These are phyloP conservation scores for Hippophae rhamnoides DNA, from an alignment of 306 rosid species.

Conservation along the genomic window DNA sequence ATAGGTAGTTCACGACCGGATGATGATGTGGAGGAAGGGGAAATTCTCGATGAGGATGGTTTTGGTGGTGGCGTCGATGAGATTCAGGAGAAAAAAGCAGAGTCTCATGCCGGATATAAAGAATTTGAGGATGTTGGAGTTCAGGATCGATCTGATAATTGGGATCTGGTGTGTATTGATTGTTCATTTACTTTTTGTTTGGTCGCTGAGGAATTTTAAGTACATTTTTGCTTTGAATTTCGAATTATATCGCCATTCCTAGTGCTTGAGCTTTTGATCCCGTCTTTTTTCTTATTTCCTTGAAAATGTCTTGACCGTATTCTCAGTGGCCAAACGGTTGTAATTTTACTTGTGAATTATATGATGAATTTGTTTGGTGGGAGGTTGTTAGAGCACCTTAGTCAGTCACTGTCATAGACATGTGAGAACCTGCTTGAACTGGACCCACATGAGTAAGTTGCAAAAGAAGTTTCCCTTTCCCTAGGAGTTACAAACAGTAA, in stretches of 20 bases:
- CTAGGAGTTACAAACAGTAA: slow-evolving; percentile 82
- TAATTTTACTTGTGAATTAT: slow-evolving; percentile 18
- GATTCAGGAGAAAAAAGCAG: slow-evolving; percentile 21
- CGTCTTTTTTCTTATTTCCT: not conserved
- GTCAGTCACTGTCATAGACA: slow-evolving; percentile 69
- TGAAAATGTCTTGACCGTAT: slow-evolving; percentile 8
- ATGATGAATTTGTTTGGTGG: slow-evolving; percentile 41
- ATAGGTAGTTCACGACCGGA: slow-evolving; percentile 16
- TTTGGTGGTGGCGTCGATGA: slow-evolving; percentile 26
- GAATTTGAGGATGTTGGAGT: slow-evolving; percentile 35
- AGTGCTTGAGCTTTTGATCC: too few species aligned
- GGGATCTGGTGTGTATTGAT: slow-evolving; percentile 52
- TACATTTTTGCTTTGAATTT: not conserved
- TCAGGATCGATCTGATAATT: slow-evolving; percentile 30
- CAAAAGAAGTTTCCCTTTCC: slow-evolving; percentile 61
- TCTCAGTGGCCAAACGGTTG: slow-evolving; percentile 35
- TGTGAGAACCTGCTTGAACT: slow-evolving; percentile 87
- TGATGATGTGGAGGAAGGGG: slow-evolving; percentile 91
- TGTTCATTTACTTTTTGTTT: slow-evolving; percentile 27
- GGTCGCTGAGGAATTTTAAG: slow-evolving; percentile 34
- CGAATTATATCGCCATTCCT: too few species aligned
- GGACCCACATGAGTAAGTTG: slow-evolving; percentile 72
- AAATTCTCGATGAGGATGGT: slow-evolving; percentile 74
- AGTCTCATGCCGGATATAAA: slow-evolving; percentile 42
- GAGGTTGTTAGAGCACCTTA: slow-evolving; percentile 62